These are phyloP conservation scores for Lipomyces mesembrius DNA, from an alignment of 805 yeast species.

Conservation along the genomic window DNA sequence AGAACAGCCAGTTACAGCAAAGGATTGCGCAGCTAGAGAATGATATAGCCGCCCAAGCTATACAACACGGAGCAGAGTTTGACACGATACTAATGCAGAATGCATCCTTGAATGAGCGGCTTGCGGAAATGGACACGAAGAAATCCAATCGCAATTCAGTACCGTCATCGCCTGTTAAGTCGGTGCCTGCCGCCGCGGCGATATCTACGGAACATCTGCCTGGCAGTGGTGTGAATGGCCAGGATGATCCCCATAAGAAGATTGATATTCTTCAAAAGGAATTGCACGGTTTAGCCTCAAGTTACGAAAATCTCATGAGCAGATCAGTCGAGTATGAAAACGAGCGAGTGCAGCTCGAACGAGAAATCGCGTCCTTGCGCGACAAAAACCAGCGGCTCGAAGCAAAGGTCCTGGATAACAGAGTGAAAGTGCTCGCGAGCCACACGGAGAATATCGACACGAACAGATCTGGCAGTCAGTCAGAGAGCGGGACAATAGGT, in stretches of 20 bases:
- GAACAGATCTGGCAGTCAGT: not conserved
- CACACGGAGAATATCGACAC: slow-evolving; percentile 3
- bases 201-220: not conserved
- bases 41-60: slow-evolving; percentile 14
- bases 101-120: slow-evolving; percentile 27
- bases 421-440: slow-evolving; percentile 20
- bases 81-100: slow-evolving; percentile 31
- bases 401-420: slow-evolving; percentile 21
- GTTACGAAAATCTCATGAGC: slow-evolving; percentile 23
- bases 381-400: slow-evolving; percentile 28
- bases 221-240: not conserved
- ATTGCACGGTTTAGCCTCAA: slow-evolving; percentile 12
- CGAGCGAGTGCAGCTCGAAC: slow-evolving; percentile 22
- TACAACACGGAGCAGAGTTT: slow-evolving; percentile 31
- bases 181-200: not conserved
- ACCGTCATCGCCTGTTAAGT: not conserved
- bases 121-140: slow-evolving; percentile 13
- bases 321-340: slow-evolving; percentile 23
- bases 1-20: slow-evolving; percentile 12
- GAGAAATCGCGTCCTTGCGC: slow-evolving; percentile 20
- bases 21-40: slow-evolving; percentile 11
- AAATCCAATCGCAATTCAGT: slow-evolving; percentile 3
- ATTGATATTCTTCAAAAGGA: slow-evolving; percentile 14
- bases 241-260: not conserved
- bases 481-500: slow-evolving; percentile 21